Base-by-base conservation (phyloP, 768 basidiomycete genomes). In the Tylopilus sp. region DNA sequence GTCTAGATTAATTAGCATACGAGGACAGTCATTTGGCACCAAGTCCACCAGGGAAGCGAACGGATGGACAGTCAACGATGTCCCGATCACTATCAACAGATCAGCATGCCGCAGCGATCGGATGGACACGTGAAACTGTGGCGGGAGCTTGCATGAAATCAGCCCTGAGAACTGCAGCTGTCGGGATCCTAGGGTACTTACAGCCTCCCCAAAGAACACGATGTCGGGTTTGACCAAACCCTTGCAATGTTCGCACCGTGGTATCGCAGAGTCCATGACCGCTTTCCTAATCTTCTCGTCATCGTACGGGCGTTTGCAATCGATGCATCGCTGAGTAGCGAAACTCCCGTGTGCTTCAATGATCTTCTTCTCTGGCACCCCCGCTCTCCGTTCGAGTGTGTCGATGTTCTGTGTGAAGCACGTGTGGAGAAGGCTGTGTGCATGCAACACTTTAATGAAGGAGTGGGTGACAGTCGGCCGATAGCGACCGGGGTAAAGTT, bases 291-390 rank as follows among this genome's bases (percentile, higher is more conserved):
- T 91, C 62, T 81, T 80, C 6, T 78, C 79, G 44, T 78, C 79
- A 36, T 84, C 81, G 55, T 78, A 91, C 0, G 74, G 62, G 2
- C 65, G 62, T 40, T 74, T 56, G 66, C 97, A 99, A 7, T 81
- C 73, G 15, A 98, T 82, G 58, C 97, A 99, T 46, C 81, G 76
- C 48, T 95, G 90, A 2, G 76, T 71, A 0, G 95, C 95, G 58
- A 98, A 99, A 58, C 90, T 94, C 3, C 95, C 97, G 62, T 99
- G 97, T 0, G 97, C 97, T 71, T 98, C 95, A 43, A 98, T 77
- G 53, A 98, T 84, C 65, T 83, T 83, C 28, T 79, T 69, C 1
- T 69, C 75, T 0, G 88, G 83, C 0, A 97, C 78, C 6, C 91
- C 91, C 0, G 92, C 91, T 6, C 82, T 77, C 2, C 89, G 79